phyloP scores from a whole-genome alignment of 768 basidiomycete species.

The Epithele typhae region DNA sequence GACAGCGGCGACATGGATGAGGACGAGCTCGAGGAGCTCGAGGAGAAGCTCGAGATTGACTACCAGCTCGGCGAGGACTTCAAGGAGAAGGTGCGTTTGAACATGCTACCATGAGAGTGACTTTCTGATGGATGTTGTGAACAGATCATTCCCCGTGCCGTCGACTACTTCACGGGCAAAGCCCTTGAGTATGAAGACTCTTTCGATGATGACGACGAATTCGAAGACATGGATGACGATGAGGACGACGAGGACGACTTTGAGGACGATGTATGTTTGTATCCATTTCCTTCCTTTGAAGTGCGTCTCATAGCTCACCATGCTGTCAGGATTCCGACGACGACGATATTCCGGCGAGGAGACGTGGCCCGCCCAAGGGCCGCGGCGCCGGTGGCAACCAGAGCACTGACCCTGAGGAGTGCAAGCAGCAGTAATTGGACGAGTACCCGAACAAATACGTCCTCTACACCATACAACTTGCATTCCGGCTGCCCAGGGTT shows the following conservation, averaged over 20 bases:
- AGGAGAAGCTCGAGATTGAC: conserved; percentile 92
- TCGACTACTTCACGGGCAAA: conserved; percentile 98
- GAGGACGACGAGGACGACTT: conserved; percentile 53
- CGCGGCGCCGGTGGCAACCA: conserved; percentile 39
- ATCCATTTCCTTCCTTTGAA: conserved; percentile 3
- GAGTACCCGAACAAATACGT: too few relatives aligned
- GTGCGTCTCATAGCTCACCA: conserved; percentile 3
- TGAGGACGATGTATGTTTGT: conserved; percentile 50
- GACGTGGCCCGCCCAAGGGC: conserved; percentile 56
- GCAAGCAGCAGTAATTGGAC: conserved; percentile 74
- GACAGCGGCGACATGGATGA: conserved; percentile 74
- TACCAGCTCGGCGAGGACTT: conserved; percentile 98
- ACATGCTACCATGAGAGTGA: background rate
- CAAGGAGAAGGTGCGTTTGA: conserved; percentile 79
- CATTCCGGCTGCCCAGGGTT: too few relatives aligned
- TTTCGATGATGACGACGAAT: conserved; percentile 57
- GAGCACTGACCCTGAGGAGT: conserved; percentile 76
- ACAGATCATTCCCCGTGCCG: conserved; percentile 89
- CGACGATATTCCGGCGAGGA: conserved; percentile 55
- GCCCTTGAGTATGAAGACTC: conserved; percentile 75
- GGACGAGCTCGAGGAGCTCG: conserved; percentile 85
- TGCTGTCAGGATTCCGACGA: conserved; percentile 63
- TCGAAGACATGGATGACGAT: conserved; percentile 53
- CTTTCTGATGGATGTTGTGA: background rate
- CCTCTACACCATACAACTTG: too few relatives aligned